Conservation (phyloP, 2,329 filamentous ascomycete genomes). For the Hymenoscyphus scutula region DNA sequence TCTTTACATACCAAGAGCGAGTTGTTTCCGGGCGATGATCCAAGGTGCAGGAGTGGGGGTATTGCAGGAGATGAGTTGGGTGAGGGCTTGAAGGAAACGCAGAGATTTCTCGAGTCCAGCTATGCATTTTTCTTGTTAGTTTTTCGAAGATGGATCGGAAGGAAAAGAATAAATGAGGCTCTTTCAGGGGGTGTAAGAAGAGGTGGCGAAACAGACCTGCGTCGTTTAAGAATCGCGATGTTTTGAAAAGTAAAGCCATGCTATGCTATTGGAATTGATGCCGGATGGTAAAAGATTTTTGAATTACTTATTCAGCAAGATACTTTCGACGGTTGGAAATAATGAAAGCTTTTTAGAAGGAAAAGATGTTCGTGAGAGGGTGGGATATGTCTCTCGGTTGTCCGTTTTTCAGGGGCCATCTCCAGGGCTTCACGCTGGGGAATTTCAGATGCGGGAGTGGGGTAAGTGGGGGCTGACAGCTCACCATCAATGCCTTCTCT, state of each 20-base stretch:
- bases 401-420: background rate
- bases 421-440: too few relatives aligned
- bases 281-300: background rate
- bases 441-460: background rate
- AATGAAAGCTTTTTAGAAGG: background rate
- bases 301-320: too few relatives aligned
- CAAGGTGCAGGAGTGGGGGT: constrained; percentile 43
- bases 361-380: background rate
- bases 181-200: too few relatives aligned
- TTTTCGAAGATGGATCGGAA: too few relatives aligned
- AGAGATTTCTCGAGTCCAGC: constrained; percentile 61
- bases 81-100: constrained; percentile 53
- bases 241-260: constrained; percentile 17
- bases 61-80: constrained; percentile 48
- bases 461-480: background rate
- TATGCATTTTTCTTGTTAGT: constrained; percentile 30
- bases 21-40: constrained; percentile 39
- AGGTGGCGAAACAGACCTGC: constrained; percentile 21
- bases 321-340: background rate
- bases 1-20: constrained; percentile 41
- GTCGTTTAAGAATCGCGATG: constrained; percentile 30
- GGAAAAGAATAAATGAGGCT: background rate
- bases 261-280: background rate
- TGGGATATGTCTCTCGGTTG: background rate
- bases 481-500: background rate